These are phyloP conservation scores for Gentiana dahurica DNA, from an alignment of 257 asterid genomes.

Conservation along the genomic window DNA sequence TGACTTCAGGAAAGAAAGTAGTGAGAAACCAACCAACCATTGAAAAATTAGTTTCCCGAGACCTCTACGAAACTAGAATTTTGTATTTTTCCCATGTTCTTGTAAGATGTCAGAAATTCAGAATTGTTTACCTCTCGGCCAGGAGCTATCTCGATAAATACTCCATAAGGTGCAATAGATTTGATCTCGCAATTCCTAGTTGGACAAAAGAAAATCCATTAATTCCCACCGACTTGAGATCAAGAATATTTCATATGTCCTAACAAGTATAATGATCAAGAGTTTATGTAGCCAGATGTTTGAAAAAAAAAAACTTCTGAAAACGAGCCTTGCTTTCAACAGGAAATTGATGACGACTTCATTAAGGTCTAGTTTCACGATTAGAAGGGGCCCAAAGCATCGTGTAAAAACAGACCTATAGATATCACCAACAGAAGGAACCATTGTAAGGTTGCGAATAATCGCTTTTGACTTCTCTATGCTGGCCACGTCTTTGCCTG, in stretches of 20 bases:
- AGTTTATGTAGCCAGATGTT: too few relatives aligned
- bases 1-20: constrained; percentile 17
- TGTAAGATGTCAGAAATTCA: not conserved
- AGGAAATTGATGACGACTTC: too few relatives aligned
- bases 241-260: not conserved
- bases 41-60: too few relatives aligned
- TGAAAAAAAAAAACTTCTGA: too few relatives aligned
- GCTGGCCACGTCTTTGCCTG: constrained; percentile 67
- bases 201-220: not conserved
- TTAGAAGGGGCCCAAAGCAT: too few relatives aligned
- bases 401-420: constrained; percentile 45
- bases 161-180: constrained; percentile 86
- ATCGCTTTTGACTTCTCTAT: constrained; percentile 79
- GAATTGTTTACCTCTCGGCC: constrained; percentile 72
- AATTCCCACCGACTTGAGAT: not conserved
- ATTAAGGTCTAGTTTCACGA: too few relatives aligned
- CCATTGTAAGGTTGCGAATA: constrained; percentile 65
- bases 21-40: too few relatives aligned
- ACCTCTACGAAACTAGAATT: too few relatives aligned
- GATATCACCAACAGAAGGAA: constrained; percentile 79
- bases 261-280: not conserved
- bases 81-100: too few relatives aligned
- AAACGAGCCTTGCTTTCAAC: too few relatives aligned
- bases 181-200: constrained; percentile 93
- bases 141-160: constrained; percentile 83